Base-by-base conservation (phyloP, 2,329 filamentous ascomycete genomes). In the Pestalotiopsis sp. region DNA sequence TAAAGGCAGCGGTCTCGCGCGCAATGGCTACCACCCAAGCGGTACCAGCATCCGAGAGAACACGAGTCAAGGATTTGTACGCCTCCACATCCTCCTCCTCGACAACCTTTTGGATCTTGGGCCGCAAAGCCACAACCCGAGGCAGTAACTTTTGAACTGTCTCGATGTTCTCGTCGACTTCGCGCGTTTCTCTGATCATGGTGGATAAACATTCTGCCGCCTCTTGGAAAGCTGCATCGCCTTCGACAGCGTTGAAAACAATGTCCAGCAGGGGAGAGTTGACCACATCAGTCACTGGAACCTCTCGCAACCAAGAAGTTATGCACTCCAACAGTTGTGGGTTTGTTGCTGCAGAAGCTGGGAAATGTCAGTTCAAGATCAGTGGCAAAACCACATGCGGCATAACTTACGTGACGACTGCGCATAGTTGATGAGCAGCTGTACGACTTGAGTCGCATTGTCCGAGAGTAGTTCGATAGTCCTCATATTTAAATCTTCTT, bases 231-330 rank as follows among this genome's bases (percentile, higher is more conserved):
- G 95, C 94, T 57, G 86, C 83, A 45, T 97, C 93, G 69, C 90
- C 87, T 61, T 92, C 87, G 39, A 98, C 82, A 6, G 92, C 94
- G 72, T 90, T 88, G 76, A 98, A 90, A 64, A 98, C 89, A 65
- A 95, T 86, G 72, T 93, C 89, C 73, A 99, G 86, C 14, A 99
- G 85, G 6, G 95, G 92, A 1, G 95, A 98, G 74, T 91, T 92
- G 73, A 97, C 92, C 71, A 99, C 90, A 70, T 93, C 91, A 71
- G 87, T 87, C 62, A 97, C 88, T 0, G 95, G 93, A 6, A 99
- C 93, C 81, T 99, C 96, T 74, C 94, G 90, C 73, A 98, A 88
- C 96, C 96, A 99, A 3, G 96, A 98, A 39, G 94, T 97, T 74
- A 98, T 94, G 79, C 96, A 98, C 76, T 98, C 94, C 79, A 98